Base-by-base conservation (phyloP, 805 yeast genomes). In the Nakazawaea pomicola region DNA sequence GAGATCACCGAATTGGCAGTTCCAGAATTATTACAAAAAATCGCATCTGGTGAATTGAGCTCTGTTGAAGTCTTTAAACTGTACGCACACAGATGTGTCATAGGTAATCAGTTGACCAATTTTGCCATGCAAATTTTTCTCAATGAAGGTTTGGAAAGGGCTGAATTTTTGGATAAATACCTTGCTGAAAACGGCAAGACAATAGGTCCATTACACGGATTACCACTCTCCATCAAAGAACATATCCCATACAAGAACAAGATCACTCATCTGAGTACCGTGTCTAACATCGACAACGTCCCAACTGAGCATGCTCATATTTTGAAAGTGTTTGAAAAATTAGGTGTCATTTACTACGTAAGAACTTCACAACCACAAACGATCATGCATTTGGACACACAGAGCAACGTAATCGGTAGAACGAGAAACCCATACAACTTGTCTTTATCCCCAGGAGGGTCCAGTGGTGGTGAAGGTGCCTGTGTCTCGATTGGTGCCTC, bases 381-480 rank as follows among this genome's bases (percentile, higher is more conserved):
- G 3, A 61, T 81, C 55, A 81, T 81, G 88, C 86, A 80, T 50
- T 61, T 78, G 53, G 83, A 78, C 55, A 73, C 84, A 18, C 62
- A 67, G 52, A 78, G 79, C 57, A 75, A 76, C 60, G 67, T 80
- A 52, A 69, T 65, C 33, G 86, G 85, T 5, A 64, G 76, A 47
- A 67, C 83, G 5, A 64, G 73, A 53, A 80, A 80, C 53, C 75
- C 84, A 1, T 60, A 64, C 58, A 80, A 81, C 49, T 64, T 78
- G 29, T 59, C 68, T 19, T 63, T 79, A 44, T 72, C 83, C 15
- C 69, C 83, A 2, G 87, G 88, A 47, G 88, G 88, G n/a, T 76
- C 83, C 1, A 76, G 84, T 3, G 81, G 83, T 29, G 88, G 88
- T 46, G 88, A 80, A 56, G 84, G 86, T 48, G 78, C 83, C 0